Evolutionary conservation across 2,329 filamentous ascomycete species (phyloP).

Genomic region (Chrysoporthe puriensis): DNA sequence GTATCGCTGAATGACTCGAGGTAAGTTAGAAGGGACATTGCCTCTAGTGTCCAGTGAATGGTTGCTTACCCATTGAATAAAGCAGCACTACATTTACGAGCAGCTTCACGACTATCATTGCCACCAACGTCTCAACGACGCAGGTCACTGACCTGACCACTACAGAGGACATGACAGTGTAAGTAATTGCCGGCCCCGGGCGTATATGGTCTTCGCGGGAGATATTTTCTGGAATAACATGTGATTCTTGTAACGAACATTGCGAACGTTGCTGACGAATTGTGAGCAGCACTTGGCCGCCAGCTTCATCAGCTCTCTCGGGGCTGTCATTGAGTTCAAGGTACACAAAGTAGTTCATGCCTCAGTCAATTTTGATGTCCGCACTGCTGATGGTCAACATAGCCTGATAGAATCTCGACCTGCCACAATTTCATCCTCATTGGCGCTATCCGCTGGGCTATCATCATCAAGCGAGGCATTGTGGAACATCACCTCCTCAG

Average conservation of each 20-base stretch:
- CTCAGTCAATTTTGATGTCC: neutral
- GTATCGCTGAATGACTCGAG: neutral
- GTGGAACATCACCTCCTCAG: neutral
- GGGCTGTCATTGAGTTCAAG: neutral
- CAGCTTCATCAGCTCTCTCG: neutral
- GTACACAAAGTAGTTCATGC: neutral
- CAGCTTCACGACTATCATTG: slow-evolving; percentile 24
- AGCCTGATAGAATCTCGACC: neutral
- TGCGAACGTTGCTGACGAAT: neutral
- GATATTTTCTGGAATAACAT: neutral
- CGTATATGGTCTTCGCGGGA: neutral
- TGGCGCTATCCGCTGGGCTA: neutral
- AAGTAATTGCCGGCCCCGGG: neutral
- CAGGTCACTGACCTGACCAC: slow-evolving; percentile 26
- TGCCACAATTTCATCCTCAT: neutral
- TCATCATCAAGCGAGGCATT: neutral
- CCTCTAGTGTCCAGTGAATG: neutral
- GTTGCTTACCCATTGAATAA: neutral
- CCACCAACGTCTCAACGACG: slow-evolving; percentile 27
- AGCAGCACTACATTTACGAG: slow-evolving; percentile 18
- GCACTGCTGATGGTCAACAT: neutral
- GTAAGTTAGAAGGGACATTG: neutral
- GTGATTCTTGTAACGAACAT: neutral
- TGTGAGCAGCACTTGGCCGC: slow-evolving; percentile 2
- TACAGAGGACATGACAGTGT: slow-evolving; percentile 17